Evolutionary conservation across 2,329 filamentous ascomycete genomes (phyloP), one percentile per base, ranked within the genome.

Genomic region (Microascus cirrosus): DNA sequence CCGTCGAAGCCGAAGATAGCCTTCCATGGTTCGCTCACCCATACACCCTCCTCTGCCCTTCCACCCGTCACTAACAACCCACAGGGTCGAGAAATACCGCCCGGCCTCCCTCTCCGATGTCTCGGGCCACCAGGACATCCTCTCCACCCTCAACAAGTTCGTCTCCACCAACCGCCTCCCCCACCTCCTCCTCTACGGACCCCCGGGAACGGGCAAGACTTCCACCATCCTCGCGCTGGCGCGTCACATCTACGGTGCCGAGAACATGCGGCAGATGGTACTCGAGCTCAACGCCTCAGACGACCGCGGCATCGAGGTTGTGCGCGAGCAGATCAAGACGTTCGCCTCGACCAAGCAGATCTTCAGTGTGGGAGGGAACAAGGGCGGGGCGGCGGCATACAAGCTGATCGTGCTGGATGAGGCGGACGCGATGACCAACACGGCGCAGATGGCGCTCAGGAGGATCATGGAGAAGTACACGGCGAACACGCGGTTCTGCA

Each of bases 391-490:
- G 13, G 90, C 89, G 0, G 82, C 82, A 3, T 99, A 88, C 78
- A 99, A 99, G 76, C 84, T 99, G 64, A 97, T 99, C 68, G 90
- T 99, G 58, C 83, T 99, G 4, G 94, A 99, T 71, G 94, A 99
- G 76, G 94, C 94, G n/a, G 94, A 99, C 70, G 94, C 94, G 57
- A 99, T 99, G 94, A 99, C 94, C n/a, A 88, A 90, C 57, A 95
- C 93, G 0, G 94, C 94, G 6, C 94, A 99, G 73, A 99, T 99
- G 93, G 94, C 94, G 0, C 77, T 99, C 58, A 83, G 94, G 61
- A 80, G 94, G 54, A 97, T 99, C 68, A 99, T 99, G 94, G 94
- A 99, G 70, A 96, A 96, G 74, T 99, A 99, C 75, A 99, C 94
- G 0, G 89, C 89, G 60, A 99, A 99, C 74, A 96, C 94, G 2